Evolutionary conservation across 177 flowering plant genomes (phyloP).

Genomic region (Telopea speciosissima): DNA sequence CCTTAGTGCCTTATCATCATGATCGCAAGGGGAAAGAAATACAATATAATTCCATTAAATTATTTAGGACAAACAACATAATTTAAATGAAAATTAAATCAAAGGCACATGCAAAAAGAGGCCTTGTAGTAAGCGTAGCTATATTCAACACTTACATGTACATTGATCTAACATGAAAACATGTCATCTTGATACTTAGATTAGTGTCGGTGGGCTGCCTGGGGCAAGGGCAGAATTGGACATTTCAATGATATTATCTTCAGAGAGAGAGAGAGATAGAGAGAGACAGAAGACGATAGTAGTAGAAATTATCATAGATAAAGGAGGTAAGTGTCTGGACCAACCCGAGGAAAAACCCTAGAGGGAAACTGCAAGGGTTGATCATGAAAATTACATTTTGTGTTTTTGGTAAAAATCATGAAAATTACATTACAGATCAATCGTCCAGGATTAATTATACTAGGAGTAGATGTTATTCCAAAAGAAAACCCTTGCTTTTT

Average conservation of each 20-base stretch:
- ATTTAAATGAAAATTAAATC: neutral
- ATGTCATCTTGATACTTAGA: neutral
- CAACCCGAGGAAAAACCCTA: neutral
- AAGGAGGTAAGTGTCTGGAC: no score
- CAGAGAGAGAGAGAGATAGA: no score
- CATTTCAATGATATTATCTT: neutral
- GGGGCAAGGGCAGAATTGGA: neutral
- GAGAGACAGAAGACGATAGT: no score
- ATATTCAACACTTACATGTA: no score
- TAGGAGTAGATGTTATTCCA: neutral
- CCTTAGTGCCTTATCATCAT: no score
- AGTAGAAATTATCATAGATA: no score
- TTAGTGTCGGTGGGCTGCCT: neutral
- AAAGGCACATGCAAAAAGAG: neutral
- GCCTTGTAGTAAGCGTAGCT: neutral
- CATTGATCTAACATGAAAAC: neutral
- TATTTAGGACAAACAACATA: neutral
- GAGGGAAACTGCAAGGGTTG: neutral
- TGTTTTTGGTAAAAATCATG: no score
- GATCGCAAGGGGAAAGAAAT: neutral
- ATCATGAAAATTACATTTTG: no score
- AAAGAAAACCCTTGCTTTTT: neutral
- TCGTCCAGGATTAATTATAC: neutral
- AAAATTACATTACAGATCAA: no score
- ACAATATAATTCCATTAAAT: no score